Base-by-base conservation (phyloP, 345 rosid genomes). In the Camelina laxa region DNA sequence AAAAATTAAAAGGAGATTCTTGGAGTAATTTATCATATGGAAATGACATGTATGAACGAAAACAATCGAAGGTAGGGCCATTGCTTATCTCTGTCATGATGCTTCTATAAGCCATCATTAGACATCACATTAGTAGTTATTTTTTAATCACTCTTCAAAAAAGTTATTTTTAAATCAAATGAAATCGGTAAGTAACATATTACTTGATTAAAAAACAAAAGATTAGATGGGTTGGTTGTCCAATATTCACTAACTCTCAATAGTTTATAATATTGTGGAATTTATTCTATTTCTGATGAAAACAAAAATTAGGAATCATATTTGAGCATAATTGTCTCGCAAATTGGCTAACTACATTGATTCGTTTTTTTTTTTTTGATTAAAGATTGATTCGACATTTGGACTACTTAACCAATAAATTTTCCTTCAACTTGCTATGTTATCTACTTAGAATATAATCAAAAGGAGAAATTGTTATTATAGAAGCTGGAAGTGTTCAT, bases 71-170 rank as follows among this genome's bases (percentile, higher is more conserved):
- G 65, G 59, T 30, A 51, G 80, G 80, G 24, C 27, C 80, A 70
- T 44, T 44, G 35, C 66, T 75, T 70, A 76, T 76, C 70, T 70
- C 51, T 69, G 6, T 76, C 65, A 36, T 69, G 65, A 76, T 69
- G 64, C 31, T 61, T 68, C 69, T 51, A 31, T 21, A 20, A 60
- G 68, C 22, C 73, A 33, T 31, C 7, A 67, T 15, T 39, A 67
- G 60, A 49, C 62, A 30, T 47, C 51, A 47, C 51, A 14, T n/a
- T 45, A 5, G 9, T 31, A 44, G 21, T 16, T 58, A 36, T 41
- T 50, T 44, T 44, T 30, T 19, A 17, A 50, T 41, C 6, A n/a
- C 19, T 6, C 3, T 14, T 14, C 16, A 14, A 44, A 44, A 14
- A 2, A 4, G 7, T 5, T 14, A 44, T 3, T 44, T 14, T 15